Conservation (phyloP, 768 basidiomycete genomes). For the Pleurotus djamor region DNA sequence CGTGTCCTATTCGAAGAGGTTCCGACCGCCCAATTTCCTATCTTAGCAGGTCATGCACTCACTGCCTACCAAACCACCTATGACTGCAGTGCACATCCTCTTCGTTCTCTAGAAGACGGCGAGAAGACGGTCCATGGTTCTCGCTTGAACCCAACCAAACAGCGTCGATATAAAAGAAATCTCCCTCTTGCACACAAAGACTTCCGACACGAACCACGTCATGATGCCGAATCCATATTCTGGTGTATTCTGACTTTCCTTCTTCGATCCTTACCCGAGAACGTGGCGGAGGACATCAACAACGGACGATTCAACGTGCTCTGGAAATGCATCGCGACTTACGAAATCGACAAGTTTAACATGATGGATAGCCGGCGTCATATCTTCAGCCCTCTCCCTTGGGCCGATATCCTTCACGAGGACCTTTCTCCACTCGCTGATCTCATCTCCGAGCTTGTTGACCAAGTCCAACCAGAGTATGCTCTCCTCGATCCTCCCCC, state of each 20-base stretch:
- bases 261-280: not conserved
- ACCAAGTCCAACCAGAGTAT: not conserved
- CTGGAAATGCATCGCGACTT: not conserved
- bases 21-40: not conserved
- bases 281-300: not conserved
- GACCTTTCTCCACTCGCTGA: not conserved
- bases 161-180: not conserved
- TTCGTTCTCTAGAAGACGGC: too few relatives aligned
- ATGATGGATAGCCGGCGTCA: not conserved
- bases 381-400: not conserved
- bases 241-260: conserved; percentile 4
- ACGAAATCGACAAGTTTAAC: not conserved
- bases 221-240: conserved; percentile 2
- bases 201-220: not conserved
- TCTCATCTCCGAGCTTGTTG: not conserved
- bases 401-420: conserved; percentile 2
- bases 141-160: not conserved
- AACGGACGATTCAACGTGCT: not conserved
- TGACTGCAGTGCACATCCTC: too few relatives aligned
- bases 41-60: not conserved
- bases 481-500: not conserved
- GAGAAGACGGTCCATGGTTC: not conserved
- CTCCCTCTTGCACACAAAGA: not conserved
- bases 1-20: not conserved
- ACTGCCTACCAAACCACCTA: not conserved